Conservation (phyloP, 768 basidiomycete genomes). For the Termitomyces sp. region DNA sequence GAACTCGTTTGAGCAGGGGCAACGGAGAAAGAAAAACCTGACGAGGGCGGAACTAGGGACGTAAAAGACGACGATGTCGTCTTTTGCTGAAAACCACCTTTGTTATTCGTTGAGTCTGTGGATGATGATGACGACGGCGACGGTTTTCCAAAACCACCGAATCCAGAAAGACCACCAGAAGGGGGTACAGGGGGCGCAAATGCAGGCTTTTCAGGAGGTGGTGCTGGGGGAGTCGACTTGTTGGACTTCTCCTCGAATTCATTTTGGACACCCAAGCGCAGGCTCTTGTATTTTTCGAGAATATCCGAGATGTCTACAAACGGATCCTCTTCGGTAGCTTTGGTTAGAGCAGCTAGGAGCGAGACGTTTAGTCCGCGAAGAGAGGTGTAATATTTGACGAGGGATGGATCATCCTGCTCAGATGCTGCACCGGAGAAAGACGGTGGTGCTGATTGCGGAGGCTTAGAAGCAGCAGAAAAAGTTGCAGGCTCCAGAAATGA, state of each 20-base stretch:
- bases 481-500: constrained; percentile 34
- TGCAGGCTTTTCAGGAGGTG: constrained; percentile 14
- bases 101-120: neutral
- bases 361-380: constrained; percentile 77
- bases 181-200: constrained; percentile 24
- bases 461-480: constrained; percentile 4
- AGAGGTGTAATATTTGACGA: constrained; percentile 60
- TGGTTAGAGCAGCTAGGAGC: constrained; percentile 55
- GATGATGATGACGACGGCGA: neutral
- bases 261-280: constrained; percentile 54
- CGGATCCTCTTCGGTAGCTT: constrained; percentile 64
- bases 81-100: constrained; percentile 2
- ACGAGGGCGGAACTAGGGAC: neutral
- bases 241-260: constrained; percentile 44
- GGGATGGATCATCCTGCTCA: constrained; percentile 29
- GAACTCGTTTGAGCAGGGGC: neutral
- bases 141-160: constrained; percentile 29
- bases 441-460: constrained; percentile 4
- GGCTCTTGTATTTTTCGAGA: constrained; percentile 56
- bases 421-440: constrained; percentile 14
- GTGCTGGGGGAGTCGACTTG: constrained; percentile 10
- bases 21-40: constrained; percentile 12
- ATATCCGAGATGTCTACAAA: constrained; percentile 62
- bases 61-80: constrained; percentile 6
- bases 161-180: constrained; percentile 20